Evolutionary conservation across 306 rosid species (phyloP).

Genomic region (Quercus agrifolia): DNA sequence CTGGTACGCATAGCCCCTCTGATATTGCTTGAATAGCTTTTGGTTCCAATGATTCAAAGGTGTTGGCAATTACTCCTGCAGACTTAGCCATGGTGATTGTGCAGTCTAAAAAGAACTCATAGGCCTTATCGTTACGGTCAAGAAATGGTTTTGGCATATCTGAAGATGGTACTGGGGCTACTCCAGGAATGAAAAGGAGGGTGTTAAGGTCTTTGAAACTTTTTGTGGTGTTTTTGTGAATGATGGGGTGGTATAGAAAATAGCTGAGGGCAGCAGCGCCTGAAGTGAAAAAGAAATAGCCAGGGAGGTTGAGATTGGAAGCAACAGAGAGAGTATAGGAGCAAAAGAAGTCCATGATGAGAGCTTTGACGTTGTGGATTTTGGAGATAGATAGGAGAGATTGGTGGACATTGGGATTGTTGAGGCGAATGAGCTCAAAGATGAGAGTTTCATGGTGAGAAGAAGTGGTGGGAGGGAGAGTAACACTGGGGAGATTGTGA

Average conservation of each 20-base stretch:
- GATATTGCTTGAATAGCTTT: slow-evolving; percentile 16
- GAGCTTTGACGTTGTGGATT: slow-evolving; percentile 17
- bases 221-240: slow-evolving; percentile 12
- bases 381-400: slow-evolving; percentile 9
- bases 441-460: slow-evolving; percentile 16
- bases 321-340: slow-evolving; percentile 8
- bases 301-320: slow-evolving; percentile 25
- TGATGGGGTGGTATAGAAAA: slow-evolving; percentile 7
- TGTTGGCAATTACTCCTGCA: slow-evolving; percentile 32
- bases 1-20: slow-evolving; percentile 30
- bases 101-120: background rate
- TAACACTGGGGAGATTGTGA: slow-evolving; percentile 22
- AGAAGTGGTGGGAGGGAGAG: slow-evolving; percentile 11
- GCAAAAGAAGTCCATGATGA: slow-evolving; percentile 44
- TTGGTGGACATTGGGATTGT: slow-evolving; percentile 20
- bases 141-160: slow-evolving; percentile 29
- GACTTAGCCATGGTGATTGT: slow-evolving; percentile 15
- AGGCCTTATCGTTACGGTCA: slow-evolving; percentile 21
- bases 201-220: slow-evolving; percentile 15
- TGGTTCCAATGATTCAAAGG: slow-evolving; percentile 35
- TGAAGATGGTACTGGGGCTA: background rate
- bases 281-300: slow-evolving; percentile 35
- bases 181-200: slow-evolving; percentile 22
- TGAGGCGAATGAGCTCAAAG: slow-evolving; percentile 22
- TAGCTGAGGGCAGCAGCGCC: slow-evolving; percentile 5